These are phyloP conservation scores for Polyporus arcularius DNA, from an alignment of 768 basidiomycete species.

Conservation along the genomic window DNA sequence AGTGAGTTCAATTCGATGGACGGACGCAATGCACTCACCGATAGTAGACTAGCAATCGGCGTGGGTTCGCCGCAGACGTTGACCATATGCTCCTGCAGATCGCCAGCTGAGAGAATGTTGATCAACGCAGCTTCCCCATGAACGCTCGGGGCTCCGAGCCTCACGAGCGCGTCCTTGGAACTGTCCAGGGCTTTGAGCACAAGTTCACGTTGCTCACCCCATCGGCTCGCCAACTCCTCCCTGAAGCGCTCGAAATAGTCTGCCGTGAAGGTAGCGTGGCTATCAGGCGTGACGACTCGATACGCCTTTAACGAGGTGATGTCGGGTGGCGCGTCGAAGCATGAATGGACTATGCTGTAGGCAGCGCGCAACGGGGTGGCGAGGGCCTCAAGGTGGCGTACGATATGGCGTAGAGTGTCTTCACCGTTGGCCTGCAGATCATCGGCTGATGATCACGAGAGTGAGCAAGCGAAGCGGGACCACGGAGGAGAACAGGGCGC, in stretches of 20 bases:
- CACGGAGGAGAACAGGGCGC: no score
- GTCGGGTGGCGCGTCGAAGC: neutral
- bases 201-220: no score
- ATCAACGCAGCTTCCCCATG: neutral
- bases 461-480: neutral
- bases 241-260: neutral
- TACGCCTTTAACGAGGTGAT: neutral
- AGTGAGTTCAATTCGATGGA: no score
- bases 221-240: neutral
- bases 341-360: neutral
- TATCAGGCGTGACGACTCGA: neutral
- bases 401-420: neutral
- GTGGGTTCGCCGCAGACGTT: neutral
- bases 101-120: neutral
- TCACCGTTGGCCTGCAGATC: neutral
- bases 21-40: no score
- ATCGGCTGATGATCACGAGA: neutral
- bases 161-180: neutral
- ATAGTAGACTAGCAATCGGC: no score
- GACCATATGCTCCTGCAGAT: neutral
- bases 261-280: no score
- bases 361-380: neutral
- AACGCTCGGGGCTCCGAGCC: neutral
- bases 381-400: neutral
- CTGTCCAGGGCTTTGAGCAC: neutral